Evolutionary conservation across 306 rosid genomes (phyloP).

Genomic region (Castanea mollissima): DNA sequence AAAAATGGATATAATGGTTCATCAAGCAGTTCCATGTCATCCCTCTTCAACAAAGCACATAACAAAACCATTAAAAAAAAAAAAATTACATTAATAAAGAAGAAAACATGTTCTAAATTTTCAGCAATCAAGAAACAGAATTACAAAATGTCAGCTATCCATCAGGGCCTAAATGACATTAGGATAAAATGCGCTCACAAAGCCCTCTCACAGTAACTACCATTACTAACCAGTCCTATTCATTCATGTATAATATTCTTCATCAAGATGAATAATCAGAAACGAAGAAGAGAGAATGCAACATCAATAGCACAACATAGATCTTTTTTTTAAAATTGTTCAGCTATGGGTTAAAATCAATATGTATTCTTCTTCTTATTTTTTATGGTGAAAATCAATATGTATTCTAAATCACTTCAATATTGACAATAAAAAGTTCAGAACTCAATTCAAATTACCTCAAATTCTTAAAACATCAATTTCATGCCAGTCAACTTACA

Average conservation of each 20-base stretch:
- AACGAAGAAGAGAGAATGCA: background rate
- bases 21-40: slow-evolving; percentile 75
- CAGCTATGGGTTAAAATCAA: background rate
- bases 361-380: background rate
- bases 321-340: background rate
- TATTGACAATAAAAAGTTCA: background rate
- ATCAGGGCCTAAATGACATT: background rate
- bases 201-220: background rate
- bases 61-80: slow-evolving; percentile 12
- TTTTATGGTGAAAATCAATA: background rate
- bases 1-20: slow-evolving; percentile 79
- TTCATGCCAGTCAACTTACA: background rate
- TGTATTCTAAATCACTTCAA: background rate
- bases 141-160: background rate
- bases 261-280: background rate
- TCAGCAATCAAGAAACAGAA: background rate
- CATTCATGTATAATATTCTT: background rate
- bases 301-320: background rate
- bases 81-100: background rate
- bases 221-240: background rate
- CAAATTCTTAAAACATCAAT: background rate
- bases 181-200: background rate
- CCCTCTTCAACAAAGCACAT: slow-evolving; percentile 44
- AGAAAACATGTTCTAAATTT: background rate
- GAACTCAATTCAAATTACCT: background rate